Conservation (phyloP, 768 basidiomycete genomes). For the Trametes punicea region DNA sequence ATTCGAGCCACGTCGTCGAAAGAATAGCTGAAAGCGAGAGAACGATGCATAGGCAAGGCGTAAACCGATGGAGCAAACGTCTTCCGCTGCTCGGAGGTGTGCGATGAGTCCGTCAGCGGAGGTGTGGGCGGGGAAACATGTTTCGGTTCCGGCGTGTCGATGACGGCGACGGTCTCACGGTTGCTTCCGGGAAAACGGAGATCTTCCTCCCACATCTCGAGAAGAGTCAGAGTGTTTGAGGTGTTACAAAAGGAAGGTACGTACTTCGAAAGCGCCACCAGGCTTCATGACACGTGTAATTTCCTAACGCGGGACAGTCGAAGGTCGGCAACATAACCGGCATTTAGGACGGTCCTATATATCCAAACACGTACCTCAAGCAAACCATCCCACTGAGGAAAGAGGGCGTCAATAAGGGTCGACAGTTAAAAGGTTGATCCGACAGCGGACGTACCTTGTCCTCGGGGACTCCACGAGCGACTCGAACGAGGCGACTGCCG, state of each 20-base stretch:
- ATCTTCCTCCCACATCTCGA: conserved; percentile 70
- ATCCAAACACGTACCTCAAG: conserved; percentile 41
- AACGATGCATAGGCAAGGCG: neutral
- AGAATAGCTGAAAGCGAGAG: conserved; percentile 13
- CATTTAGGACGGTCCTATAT: neutral
- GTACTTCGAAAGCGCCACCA: conserved; percentile 67
- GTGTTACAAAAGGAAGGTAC: conserved; percentile 8
- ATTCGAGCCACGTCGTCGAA: conserved; percentile 14
- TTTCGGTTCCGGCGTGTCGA: conserved; percentile 9
- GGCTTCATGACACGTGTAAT: conserved; percentile 69
- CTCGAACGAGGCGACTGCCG: conserved; percentile 61
- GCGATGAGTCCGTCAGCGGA: conserved; percentile 12
- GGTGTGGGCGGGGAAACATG: conserved; percentile 15
- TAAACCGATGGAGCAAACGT: neutral
- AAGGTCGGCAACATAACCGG: neutral
- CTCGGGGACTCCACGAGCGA: conserved; percentile 73
- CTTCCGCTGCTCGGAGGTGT: conserved; percentile 15
- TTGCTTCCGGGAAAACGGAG: conserved; percentile 63
- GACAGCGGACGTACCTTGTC: conserved; percentile 47
- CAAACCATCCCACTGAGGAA: conserved; percentile 57
- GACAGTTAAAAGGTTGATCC: neutral
- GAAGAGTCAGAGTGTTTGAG: neutral
- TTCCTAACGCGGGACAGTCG: conserved; percentile 36
- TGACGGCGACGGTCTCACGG: conserved; percentile 26
- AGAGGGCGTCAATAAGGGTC: neutral